Evolutionary conservation across 2,329 filamentous ascomycete species (phyloP).

Genomic region (Colletotrichum falcatum): DNA sequence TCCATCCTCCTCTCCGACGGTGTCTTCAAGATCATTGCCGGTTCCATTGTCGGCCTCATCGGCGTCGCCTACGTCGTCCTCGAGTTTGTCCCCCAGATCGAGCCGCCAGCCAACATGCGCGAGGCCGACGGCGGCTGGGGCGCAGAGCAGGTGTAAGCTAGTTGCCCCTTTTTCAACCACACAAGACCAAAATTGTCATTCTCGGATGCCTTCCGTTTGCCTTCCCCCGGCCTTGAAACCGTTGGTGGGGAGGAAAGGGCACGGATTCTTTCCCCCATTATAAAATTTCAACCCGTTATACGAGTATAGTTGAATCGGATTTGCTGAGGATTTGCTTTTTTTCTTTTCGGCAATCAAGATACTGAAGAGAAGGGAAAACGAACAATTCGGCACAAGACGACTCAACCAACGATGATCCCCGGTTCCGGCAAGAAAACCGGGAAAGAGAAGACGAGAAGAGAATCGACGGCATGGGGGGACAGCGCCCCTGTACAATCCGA

Average conservation of each 20-base stretch:
- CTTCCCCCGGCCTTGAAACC: constrained; percentile 12
- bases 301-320: constrained; percentile 36
- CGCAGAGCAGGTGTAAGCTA: constrained; percentile 76
- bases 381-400: constrained; percentile 5
- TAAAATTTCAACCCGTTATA: constrained; percentile 11
- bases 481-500: constrained; percentile 4
- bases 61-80: constrained; percentile 83
- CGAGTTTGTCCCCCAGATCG: constrained; percentile 83
- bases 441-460: constrained; percentile 5
- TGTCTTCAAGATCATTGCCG: constrained; percentile 79
- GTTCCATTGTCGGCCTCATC: constrained; percentile 79
- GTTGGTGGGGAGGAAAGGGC: constrained; percentile 19
- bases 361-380: constrained; percentile 38
- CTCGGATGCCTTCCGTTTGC: constrained; percentile 28
- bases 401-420: constrained; percentile 1
- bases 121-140: constrained; percentile 82
- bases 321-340: constrained; percentile 39
- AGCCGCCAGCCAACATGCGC: constrained; percentile 85
- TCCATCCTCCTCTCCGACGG: constrained; percentile 80
- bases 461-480: constrained; percentile 13
- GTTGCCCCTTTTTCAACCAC: constrained; percentile 39
- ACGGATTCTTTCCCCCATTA: constrained; percentile 25
- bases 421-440: constrained; percentile 11
- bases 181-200: constrained; percentile 25
- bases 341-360: constrained; percentile 37